Evolutionary conservation across 331 rosid species (phyloP), one percentile per base, ranked within the genome.

Genomic region (Erythrophleum ivorense): DNA sequence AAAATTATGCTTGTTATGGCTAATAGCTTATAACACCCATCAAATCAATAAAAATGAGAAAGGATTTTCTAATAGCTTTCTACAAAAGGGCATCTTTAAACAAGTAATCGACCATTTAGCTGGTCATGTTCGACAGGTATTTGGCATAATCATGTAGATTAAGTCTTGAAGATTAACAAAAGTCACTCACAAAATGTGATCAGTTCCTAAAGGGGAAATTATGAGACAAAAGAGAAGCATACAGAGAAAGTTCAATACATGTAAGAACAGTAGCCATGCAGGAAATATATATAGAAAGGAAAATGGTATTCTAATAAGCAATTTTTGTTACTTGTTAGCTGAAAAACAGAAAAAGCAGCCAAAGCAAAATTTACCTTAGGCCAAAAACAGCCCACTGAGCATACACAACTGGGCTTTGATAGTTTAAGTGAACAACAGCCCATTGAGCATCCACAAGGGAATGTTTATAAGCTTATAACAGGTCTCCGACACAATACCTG

Each of bases 341-440:
- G 60, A 49, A n/a, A 49, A 29, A 12, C 41, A 48, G 18, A 49
- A 48, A 48, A 46, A 50, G 66, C 14, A 29, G 0, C 9, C 16
- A 29, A 48, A 48, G 24, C 41, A 72, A 36, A 34, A 29, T 5
- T 19, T 75, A 75, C 79, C 68, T 19, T 24, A 40, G 68, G 54
- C 67, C 68, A 75, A 58, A 40, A 57, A 40, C 68, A 38, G 19
- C 79, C 69, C 41, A 75, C 19, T 8, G 62, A 38, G 53, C 75
- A 48, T 19, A 5, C 4, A 45, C 54, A 69, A 45, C 54, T n/a
- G 53, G 41, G 31, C 59, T 31, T 71, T 29, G 76, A 29, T 71
- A 71, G 21, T 52, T 50, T 71, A 7, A 63, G 24, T 2, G 55
- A 65, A 78, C 74, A 78, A 78, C 74, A 49, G 77, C 78, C 83